Base-by-base conservation (phyloP, 805 yeast species). In the Zygotorulaspora florentina region DNA sequence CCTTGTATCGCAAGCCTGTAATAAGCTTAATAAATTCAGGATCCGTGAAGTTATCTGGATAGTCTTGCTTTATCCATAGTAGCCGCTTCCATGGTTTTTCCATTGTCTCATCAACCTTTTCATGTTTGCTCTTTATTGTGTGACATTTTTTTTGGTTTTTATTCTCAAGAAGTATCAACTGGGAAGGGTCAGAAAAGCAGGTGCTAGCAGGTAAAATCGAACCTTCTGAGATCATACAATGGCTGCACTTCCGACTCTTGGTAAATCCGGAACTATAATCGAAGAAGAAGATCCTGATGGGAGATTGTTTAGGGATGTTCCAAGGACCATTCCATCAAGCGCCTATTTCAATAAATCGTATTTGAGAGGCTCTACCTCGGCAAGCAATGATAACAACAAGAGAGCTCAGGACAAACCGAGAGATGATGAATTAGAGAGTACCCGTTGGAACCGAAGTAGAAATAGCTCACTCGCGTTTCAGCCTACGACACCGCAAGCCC, bases 41-140 rank as follows among this genome's bases (percentile, higher is more conserved):
- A 60, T 89, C 95, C 1, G 96, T 91, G 66, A 87, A 87, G 65
- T 90, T 93, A 63, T 91, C 99, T 0, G 96, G 95, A 59, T 81
- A 90, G 11, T 13, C 36, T 62, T 90, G 96, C 46, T 77, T 75
- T 28, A 85, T 76, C 83, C 96, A 93, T 10, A 91, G 74, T 31
- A 89, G 76, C 58, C 93, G 85, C 57, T 83, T 76, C 98, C 98
- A 90, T 17, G 80, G 80, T 30, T 62, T 55, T 41, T 20, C 46
- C 54, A 50, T 48, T 3, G 3, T 20, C 25, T 20, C 25, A 20
- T 20, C 7, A 11, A 15, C 27, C 28, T 34, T 42, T 36, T 28
- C 13, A 26, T 20, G 2, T 11, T 18, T 31, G 42, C 27, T 18
- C 7, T 27, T 16, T 13, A 23, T 18, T 38, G 18, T 15, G 26